phyloP scores from a whole-genome alignment of 2,329 filamentous ascomycete genomes.

The Monosporascus sp. region DNA sequence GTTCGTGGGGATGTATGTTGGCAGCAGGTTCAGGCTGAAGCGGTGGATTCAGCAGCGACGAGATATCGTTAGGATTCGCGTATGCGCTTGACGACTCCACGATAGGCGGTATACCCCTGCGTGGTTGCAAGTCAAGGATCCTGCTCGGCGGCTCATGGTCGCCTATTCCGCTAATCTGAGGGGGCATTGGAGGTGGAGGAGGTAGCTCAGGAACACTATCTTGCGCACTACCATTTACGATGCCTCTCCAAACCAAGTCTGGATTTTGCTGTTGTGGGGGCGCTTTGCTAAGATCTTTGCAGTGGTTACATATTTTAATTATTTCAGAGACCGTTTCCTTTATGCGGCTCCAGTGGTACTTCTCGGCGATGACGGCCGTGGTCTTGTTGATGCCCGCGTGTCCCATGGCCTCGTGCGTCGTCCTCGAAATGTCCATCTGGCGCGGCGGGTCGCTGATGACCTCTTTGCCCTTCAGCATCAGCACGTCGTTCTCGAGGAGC shows the following conservation, averaged over 20 bases:
- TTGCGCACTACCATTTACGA: slow-evolving; percentile 11
- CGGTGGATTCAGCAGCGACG: slow-evolving; percentile 35
- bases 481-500: slow-evolving; percentile 67
- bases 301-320: slow-evolving; percentile 85
- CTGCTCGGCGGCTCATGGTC: slow-evolving; percentile 5
- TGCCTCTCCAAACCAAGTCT: slow-evolving; percentile 10
- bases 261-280: slow-evolving; percentile 19
- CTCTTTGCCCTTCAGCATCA: slow-evolving; percentile 98
- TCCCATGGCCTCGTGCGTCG: slow-evolving; percentile 62
- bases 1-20: slow-evolving; percentile 29
- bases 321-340: slow-evolving; percentile 96
- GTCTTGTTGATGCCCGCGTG: slow-evolving; percentile 99
- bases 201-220: neutral
- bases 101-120: slow-evolving; percentile 20
- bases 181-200: slow-evolving; percentile 11
- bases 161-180: neutral
- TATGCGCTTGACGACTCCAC: slow-evolving; percentile 34
- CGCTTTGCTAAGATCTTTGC: slow-evolving; percentile 71
- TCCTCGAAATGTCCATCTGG: slow-evolving; percentile 84
- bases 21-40: slow-evolving; percentile 12
- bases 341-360: slow-evolving; percentile 96
- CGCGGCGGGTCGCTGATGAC: slow-evolving; percentile 84
- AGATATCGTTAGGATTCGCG: slow-evolving; percentile 44
- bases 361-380: slow-evolving; percentile 86
- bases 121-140: slow-evolving; percentile 16